These are phyloP conservation scores for Hypholoma fasciculare DNA, from an alignment of 768 basidiomycete genomes.

Conservation along the genomic window DNA sequence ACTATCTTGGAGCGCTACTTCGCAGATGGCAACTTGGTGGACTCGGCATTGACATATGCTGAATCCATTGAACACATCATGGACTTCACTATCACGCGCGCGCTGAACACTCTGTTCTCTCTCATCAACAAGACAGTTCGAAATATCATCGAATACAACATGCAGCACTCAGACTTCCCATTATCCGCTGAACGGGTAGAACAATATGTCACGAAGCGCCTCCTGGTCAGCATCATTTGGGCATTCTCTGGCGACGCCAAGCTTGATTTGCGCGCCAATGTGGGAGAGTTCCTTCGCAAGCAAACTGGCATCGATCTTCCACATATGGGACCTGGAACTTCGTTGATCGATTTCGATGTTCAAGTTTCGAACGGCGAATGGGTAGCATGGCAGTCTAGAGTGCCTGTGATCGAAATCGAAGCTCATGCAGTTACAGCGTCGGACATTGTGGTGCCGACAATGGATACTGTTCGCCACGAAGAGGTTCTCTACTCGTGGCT, in stretches of 20 bases:
- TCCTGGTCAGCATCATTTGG: conserved; percentile 94
- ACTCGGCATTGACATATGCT: conserved; percentile 75
- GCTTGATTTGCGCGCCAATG: conserved; percentile 80
- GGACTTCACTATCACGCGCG: conserved; percentile 93
- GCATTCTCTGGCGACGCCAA: conserved; percentile 98
- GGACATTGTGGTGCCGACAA: conserved; percentile 96
- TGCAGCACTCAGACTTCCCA: conserved; percentile 94
- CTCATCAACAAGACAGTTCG: conserved; percentile 95
- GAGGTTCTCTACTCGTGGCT: conserved; percentile 99
- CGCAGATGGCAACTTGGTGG: conserved; percentile 77
- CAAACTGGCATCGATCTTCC: conserved; percentile 92
- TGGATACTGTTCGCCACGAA: conserved; percentile 98
- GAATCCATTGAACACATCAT: conserved; percentile 95
- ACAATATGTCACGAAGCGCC: conserved; percentile 86
- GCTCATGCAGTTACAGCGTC: conserved; percentile 94
- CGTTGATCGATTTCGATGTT: conserved; percentile 95
- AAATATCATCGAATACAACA: conserved; percentile 92
- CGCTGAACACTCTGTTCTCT: conserved; percentile 95
- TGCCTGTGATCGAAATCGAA: conserved; percentile 95
- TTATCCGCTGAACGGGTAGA: conserved; percentile 81
- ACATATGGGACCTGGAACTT: conserved; percentile 67
- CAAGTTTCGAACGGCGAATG: conserved; percentile 85
- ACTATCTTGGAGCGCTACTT: conserved; percentile 81
- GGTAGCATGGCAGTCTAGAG: conserved; percentile 88
- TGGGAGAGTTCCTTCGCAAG: conserved; percentile 85